A percentile compares a stretch with the other conserved stretches of the same genome.
Conservation (phyloP, 345 rosid genomes). For the Psidium friedrichsthalianum region DNA sequence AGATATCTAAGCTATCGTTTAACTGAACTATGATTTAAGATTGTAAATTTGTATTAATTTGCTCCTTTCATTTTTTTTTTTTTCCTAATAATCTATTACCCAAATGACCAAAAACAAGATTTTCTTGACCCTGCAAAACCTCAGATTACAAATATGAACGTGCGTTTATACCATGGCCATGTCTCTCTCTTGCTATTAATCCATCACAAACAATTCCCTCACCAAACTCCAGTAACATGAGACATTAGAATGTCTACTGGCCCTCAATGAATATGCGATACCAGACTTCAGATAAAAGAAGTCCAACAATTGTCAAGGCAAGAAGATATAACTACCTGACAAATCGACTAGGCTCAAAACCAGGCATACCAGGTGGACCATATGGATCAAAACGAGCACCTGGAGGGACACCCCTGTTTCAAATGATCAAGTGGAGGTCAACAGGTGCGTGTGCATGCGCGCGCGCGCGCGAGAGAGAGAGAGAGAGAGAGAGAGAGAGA, state of each 20-base stretch:
- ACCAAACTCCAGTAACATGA: background rate
- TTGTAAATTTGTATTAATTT: background rate
- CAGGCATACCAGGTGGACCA: slow-evolving; percentile 85
- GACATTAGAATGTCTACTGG: background rate
- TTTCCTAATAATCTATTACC: background rate
- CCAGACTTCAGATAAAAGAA: background rate
- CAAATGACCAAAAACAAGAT: background rate
- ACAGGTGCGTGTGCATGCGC: background rate
- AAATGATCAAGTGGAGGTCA: slow-evolving; percentile 1
- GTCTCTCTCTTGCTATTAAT: background rate
- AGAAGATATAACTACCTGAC: slow-evolving; percentile 30
- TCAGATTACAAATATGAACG: background rate
- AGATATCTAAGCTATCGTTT: background rate
- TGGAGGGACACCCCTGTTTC: slow-evolving; percentile 67
- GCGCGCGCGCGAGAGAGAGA: too few relatives aligned
- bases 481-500: background rate
- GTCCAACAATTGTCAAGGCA: background rate
- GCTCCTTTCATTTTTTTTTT: background rate
- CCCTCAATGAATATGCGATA: background rate
- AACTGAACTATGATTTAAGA: background rate
- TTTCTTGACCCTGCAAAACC: background rate
- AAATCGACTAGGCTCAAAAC: slow-evolving; percentile 69
- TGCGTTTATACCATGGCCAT: background rate
- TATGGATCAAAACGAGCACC: slow-evolving; percentile 93
- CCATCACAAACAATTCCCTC: background rate